Percentiles rank a stretch among this genome's conserved stretches.
Evolutionary conservation across 2,329 filamentous ascomycete species (phyloP).

Genomic region (Fusarium neocosmosporiellum): DNA sequence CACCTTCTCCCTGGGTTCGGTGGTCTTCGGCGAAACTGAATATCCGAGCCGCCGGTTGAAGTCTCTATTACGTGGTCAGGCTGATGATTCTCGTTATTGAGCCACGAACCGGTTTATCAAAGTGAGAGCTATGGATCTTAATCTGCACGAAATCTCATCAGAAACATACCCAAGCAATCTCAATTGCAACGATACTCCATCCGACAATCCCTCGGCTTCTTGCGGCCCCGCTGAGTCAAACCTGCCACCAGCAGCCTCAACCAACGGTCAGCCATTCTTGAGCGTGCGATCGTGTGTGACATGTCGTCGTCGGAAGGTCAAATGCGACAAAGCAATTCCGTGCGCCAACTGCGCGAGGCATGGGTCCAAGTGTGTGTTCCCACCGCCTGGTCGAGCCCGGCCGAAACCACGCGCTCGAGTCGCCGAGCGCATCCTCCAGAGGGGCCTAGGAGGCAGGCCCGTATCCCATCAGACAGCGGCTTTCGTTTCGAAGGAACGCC

Average conservation of each 20-base stretch:
- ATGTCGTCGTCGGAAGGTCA: constrained; percentile 21
- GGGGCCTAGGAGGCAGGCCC: neutral
- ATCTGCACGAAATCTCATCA: neutral
- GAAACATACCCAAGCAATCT: neutral
- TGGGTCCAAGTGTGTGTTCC: constrained; percentile 12
- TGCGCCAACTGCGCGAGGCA: constrained; percentile 17
- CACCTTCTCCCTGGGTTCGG: too few species aligned
- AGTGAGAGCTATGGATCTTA: neutral
- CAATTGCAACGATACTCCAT: neutral
- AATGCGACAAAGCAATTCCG: constrained; percentile 16
- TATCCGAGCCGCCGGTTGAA: too few species aligned
- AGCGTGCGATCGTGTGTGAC: constrained; percentile 14
- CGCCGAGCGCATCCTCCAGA: neutral
- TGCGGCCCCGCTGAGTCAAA: neutral
- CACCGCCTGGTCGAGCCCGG: constrained; percentile 16
- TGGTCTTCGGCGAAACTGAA: too few species aligned
- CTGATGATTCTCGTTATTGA: neutral
- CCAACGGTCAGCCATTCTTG: neutral
- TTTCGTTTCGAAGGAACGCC: neutral
- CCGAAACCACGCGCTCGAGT: constrained; percentile 11
- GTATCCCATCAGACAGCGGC: constrained; percentile 4
- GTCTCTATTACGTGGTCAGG: too few species aligned
- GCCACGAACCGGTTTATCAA: neutral
- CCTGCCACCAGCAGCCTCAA: neutral
- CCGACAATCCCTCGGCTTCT: neutral